These are phyloP conservation scores for Amanita pseudoporphyria DNA, from an alignment of 768 basidiomycete species.

Conservation along the genomic window DNA sequence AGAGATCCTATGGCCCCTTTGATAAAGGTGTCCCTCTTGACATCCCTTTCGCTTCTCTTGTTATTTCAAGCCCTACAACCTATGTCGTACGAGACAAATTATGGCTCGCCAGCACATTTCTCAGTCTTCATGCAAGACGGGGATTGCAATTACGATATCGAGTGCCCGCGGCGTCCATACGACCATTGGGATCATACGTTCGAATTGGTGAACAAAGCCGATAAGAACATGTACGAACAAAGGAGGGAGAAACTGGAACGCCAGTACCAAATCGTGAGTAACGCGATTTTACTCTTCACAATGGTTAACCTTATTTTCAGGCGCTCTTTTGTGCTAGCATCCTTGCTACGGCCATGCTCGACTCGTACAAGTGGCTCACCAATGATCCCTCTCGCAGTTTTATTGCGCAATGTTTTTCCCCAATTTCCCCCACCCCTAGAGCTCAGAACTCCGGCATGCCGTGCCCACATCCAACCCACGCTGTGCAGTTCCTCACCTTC, in stretches of 20 bases:
- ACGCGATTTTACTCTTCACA: background rate
- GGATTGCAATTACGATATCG: background rate
- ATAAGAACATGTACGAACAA: background rate
- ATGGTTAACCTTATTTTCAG: background rate
- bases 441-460: background rate
- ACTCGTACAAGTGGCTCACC: slow-evolving; percentile 4
- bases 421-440: background rate
- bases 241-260: background rate
- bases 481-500: background rate
- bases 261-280: background rate
- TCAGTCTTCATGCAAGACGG: background rate
- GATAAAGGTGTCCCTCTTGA: too few species aligned
- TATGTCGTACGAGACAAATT: background rate
- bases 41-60: too few species aligned
- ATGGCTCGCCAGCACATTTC: background rate
- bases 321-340: background rate
- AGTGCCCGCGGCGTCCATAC: background rate
- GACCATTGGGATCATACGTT: background rate
- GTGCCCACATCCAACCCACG: too few species aligned
- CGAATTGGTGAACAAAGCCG: background rate
- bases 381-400: background rate
- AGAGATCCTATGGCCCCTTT: too few species aligned
- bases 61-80: too few species aligned
- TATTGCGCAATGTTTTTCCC: background rate
- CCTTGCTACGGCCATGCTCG: background rate